Percentiles rank a stretch among this genome's conserved stretches.
Evolutionary conservation across 805 yeast genomes (phyloP).

Genomic region (Kluyveromyces lactis): DNA sequence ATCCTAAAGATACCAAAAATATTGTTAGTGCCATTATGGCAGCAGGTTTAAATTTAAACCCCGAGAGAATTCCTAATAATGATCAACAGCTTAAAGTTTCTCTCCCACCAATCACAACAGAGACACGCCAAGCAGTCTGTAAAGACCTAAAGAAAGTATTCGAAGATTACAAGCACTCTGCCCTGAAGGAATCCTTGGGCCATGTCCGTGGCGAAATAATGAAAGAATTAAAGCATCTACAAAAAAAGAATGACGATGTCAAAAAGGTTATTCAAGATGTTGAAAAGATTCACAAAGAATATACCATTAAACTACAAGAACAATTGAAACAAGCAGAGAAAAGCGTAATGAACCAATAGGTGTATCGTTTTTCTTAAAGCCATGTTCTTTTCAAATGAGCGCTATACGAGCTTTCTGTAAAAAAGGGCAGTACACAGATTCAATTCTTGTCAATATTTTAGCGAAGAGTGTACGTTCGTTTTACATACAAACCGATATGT

Average conservation of each 20-base stretch:
- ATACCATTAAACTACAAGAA: slow-evolving; percentile 47
- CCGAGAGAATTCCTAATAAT: slow-evolving; percentile 66
- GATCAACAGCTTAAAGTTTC: slow-evolving; percentile 67
- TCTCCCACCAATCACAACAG: slow-evolving; percentile 68
- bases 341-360: slow-evolving; percentile 23
- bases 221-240: slow-evolving; percentile 43
- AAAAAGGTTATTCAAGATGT: slow-evolving; percentile 48
- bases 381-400: too few species aligned
- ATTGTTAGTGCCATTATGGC: slow-evolving; percentile 65
- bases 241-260: slow-evolving; percentile 47
- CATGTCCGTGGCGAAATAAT: slow-evolving; percentile 50
- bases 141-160: slow-evolving; percentile 57
- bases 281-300: slow-evolving; percentile 64
- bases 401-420: too few species aligned
- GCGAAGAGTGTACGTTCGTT: too few species aligned
- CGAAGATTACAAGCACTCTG: slow-evolving; percentile 53
- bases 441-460: too few species aligned
- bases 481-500: too few species aligned
- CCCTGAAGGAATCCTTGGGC: slow-evolving; percentile 42
- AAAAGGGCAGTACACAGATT: too few species aligned
- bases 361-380: too few species aligned
- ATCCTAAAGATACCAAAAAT: slow-evolving; percentile 63
- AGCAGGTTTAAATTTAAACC: slow-evolving; percentile 65
- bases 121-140: slow-evolving; percentile 44
- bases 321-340: slow-evolving; percentile 50